Base-by-base conservation (phyloP, 768 basidiomycete genomes). In the Macrolepiota albuminosa region DNA sequence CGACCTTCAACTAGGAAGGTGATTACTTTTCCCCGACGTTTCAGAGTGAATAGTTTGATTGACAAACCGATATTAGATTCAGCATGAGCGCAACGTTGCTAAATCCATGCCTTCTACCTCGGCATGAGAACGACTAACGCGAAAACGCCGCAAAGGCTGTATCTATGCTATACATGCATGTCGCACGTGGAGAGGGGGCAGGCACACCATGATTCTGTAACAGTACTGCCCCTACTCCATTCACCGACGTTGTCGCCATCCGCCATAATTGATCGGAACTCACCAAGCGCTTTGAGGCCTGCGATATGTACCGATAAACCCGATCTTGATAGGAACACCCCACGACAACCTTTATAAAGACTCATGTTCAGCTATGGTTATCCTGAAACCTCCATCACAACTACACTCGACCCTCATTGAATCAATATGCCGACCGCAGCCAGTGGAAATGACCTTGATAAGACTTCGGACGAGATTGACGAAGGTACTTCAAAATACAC, bases 401-500 rank as follows among this genome's bases (percentile, higher is more conserved):
- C 18, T 6, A 26, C 6, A 40, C 10, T 33, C 29, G 9, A 33
- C 18, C n/a, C 7, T 14, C 29, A 21, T 7, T 16, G 26, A 26
- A 36, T 42, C 6, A 13, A 3, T 14, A 60, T 60, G 59, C 53
- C 59, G 14, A 43, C 52, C 10, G 31, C 43, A 40, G 11, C 56
- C 8, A 56, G 10, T 40, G 59, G 59, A 33, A 49, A 14, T 56
- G 59, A 60, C n/a, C 54, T 60, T 39, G 59, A 60, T 18, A 26
- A 29, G 16, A 60, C 59, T 43, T 64, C 63, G 40, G 63, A 64
- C 36, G 60, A 57, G 29, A 58, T 64, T 16, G 63, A 64, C 48
- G 53, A 56, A 58, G 63, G 63, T 64, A 34, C 31, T 46, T 29
- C n/a, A 16, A 26, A 7, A 26, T 34, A 8, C 14, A 37, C 21